phyloP scores from a whole-genome alignment of 768 basidiomycete species.

The Neoboletus brunneissimus region DNA sequence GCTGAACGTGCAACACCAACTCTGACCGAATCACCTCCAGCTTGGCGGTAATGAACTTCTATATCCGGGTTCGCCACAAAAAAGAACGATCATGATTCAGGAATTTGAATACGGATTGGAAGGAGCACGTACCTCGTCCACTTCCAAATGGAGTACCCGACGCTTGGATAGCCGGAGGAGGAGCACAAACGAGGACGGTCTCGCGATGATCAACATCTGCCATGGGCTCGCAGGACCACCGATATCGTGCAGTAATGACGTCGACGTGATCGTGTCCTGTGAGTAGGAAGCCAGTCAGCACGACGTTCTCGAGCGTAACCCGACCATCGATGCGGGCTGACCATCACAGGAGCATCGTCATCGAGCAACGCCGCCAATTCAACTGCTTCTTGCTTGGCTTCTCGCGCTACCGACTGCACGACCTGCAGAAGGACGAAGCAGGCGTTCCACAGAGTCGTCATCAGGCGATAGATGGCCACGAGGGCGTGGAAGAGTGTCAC shows the following conservation, averaged over 20 bases:
- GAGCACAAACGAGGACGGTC: slow-evolving; percentile 18
- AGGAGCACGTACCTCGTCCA: slow-evolving; percentile 27
- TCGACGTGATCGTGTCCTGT: slow-evolving; percentile 9
- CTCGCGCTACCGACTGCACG: slow-evolving; percentile 4
- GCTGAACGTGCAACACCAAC: slow-evolving; percentile 5
- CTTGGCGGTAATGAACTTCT: slow-evolving; percentile 17
- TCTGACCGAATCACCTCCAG: slow-evolving; percentile 22
- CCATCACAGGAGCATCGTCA: slow-evolving; percentile 1
- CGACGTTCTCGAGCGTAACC: background rate
- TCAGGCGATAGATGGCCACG: slow-evolving; percentile 2
- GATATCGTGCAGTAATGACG: background rate
- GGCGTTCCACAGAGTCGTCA: slow-evolving; percentile 12
- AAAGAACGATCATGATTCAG: background rate
- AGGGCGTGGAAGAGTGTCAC: slow-evolving; percentile 2
- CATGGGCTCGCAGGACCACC: background rate
- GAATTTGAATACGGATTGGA: background rate
- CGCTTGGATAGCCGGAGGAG: slow-evolving; percentile 16
- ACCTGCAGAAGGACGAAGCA: slow-evolving; percentile 10
- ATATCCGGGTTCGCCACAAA: background rate
- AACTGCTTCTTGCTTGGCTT: slow-evolving; percentile 18
- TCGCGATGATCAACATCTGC: slow-evolving; percentile 23
- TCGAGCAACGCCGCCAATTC: slow-evolving; percentile 17
- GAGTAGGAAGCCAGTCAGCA: background rate
- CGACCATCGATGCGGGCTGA: background rate
- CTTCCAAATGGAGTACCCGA: slow-evolving; percentile 24